phyloP scores from a whole-genome alignment of 2,329 filamentous ascomycete species.

The Achaetomium macrosporum region DNA sequence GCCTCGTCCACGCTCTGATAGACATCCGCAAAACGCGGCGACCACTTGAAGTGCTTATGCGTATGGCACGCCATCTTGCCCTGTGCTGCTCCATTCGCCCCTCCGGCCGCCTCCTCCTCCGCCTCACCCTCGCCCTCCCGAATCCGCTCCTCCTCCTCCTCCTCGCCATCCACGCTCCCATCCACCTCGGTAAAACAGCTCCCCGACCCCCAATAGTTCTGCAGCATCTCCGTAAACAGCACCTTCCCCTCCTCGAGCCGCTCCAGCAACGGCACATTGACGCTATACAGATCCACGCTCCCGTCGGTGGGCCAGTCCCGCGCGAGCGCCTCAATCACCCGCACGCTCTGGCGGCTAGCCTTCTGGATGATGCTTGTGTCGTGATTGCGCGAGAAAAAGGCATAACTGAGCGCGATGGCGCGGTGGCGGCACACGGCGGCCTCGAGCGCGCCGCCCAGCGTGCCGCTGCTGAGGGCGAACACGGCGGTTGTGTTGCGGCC shows the following conservation, averaged over 20 bases:
- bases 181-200: constrained; percentile 82
- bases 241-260: constrained; percentile 67
- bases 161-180: constrained; percentile 57
- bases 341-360: constrained; percentile 67
- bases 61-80: constrained; percentile 44
- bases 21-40: constrained; percentile 79
- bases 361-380: constrained; percentile 74
- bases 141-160: constrained; percentile 67
- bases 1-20: constrained; percentile 79
- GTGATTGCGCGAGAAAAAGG: constrained; percentile 82
- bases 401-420: constrained; percentile 80
- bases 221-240: constrained; percentile 78
- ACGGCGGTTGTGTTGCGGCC: constrained; percentile 76
- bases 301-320: constrained; percentile 63
- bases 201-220: constrained; percentile 83
- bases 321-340: constrained; percentile 72
- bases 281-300: constrained; percentile 75
- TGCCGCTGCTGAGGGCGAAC: constrained; percentile 72
- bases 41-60: constrained; percentile 94
- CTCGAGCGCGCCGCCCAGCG: constrained; percentile 71
- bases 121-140: constrained; percentile 53
- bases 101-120: constrained; percentile 27
- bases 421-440: constrained; percentile 64
- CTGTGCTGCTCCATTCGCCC: constrained; percentile 30
- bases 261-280: constrained; percentile 83